Evolutionary conservation across 306 rosid species (phyloP), one percentile per base, ranked within the genome.

Genomic region (Acacia crassicarpa): DNA sequence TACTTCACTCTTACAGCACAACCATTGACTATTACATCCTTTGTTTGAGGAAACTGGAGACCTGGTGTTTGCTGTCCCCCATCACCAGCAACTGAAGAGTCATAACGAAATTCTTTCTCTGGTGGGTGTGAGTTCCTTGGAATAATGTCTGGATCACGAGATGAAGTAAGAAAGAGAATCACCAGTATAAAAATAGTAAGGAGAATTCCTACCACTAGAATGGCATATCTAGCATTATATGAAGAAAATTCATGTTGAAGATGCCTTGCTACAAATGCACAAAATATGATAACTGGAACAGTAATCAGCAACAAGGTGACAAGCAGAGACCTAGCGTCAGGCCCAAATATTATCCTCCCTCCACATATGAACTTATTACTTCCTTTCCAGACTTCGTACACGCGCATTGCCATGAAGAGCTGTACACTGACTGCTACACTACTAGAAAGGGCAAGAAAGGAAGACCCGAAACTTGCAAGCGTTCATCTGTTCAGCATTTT

Each of bases 141-240:
- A 81, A 94, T 85, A n/a, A 94, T 88, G 74, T 97, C 98, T n/a
- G 98, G 98, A 85, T 94, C 98, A 83, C 91, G 91, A 27, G 97
- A 90, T 66, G 98, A 94, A 87, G 98, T 91, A 85, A 92, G 91
- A 87, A 87, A 88, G 81, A 94, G 98, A 89, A 92, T 93, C 82
- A 86, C 90, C 94, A 94, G 82, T 63, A 94, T 97, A 73, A 82
- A 81, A 78, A 91, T 70, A 67, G 97, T 91, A 87, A 88, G 90
- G 83, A 90, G 84, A 87, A 94, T 77, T 4, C 94, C 90, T 58
- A 83, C 91, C 78, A 85, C 96, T 77, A 91, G 79, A 88, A 90
- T 80, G 23, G 93, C 92, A 81, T 92, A 91, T 84, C 98, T 97
- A 69, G 92, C 87, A 82, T 85, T 76, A 84, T 86, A 78, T n/a